phyloP scores from a whole-genome alignment of 2,329 filamentous ascomycete species.

The Fusarium poae region DNA sequence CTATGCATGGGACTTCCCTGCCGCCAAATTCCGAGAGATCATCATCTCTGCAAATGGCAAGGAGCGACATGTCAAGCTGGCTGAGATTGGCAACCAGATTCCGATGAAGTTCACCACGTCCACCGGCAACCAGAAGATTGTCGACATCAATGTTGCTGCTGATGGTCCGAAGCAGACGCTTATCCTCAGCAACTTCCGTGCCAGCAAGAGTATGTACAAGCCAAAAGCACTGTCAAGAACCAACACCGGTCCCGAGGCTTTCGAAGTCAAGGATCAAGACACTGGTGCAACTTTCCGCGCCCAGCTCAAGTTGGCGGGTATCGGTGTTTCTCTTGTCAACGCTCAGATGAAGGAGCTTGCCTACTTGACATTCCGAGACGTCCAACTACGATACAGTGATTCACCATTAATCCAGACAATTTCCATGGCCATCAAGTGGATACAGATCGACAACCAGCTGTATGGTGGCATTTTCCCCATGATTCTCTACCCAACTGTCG shows the following conservation, averaged over 20 bases:
- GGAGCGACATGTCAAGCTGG: constrained; percentile 91
- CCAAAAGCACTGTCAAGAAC: constrained; percentile 65
- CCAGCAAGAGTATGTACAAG: constrained; percentile 90
- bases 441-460: constrained; percentile 97
- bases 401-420: constrained; percentile 94
- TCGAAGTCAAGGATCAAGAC: constrained; percentile 94
- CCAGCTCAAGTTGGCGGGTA: constrained; percentile 86
- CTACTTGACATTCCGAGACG: constrained; percentile 92
- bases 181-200: constrained; percentile 93
- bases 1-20: constrained; percentile 98
- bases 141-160: constrained; percentile 96
- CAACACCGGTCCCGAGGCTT: constrained; percentile 68
- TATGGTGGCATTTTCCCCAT: constrained; percentile 99
- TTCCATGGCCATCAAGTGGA: constrained; percentile 95
- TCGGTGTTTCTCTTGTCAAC: constrained; percentile 95
- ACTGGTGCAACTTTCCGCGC: constrained; percentile 90
- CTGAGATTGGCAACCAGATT: constrained; percentile 95
- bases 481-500: constrained; percentile 95
- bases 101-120: constrained; percentile 88
- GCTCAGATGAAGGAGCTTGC: constrained; percentile 90
- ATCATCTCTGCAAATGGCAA: constrained; percentile 69
- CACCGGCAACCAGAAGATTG: constrained; percentile 82
- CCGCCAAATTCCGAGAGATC: constrained; percentile 95
- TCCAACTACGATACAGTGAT: constrained; percentile 91
- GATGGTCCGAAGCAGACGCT: constrained; percentile 96